Evolutionary conservation across 2,329 filamentous ascomycete species (phyloP), one percentile per base, ranked within the genome.

Genomic region (Exophiala bonariae): DNA sequence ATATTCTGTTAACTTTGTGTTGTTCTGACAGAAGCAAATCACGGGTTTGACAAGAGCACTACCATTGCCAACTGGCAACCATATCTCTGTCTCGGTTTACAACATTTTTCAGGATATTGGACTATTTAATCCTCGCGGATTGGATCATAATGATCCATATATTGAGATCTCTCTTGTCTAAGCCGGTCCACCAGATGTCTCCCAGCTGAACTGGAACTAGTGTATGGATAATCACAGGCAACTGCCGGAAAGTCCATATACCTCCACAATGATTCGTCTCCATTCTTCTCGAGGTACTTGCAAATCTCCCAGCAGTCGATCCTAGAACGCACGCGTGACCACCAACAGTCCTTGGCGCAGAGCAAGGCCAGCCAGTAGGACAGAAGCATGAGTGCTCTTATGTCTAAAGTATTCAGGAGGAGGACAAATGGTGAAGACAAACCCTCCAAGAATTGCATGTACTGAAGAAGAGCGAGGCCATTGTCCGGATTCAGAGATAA

Each of bases 351-450:
- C 20, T 47, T 42, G 11, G 19, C 30, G 30, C 37, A 36, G 14
- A 47, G 44, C 2, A 47, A 31, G 30, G 37, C 30, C 17, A 47
- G 31, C 44, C 44, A 47, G 35, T 47, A 47, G 19, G 44, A 47
- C 19, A 47, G 14, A 9, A 47, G 44, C 44, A 41, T 8, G 28
- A 47, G 44, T 2, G 44, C 44, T 37, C 32, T 23, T 4, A 37
- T 17, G 20, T 47, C 44, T 10, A 47, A 33, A 3, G 38, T 23
- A 30, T 47, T 42, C 18, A 41, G 38, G 16, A 47, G 38, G 22
- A 13, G 5, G 9, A 47, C 13, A 30, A 47, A 47, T 2, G 19
- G 28, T 19, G 37, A 30, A 33, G 44, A 42, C 19, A 47, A 17
- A 6, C 38, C 30, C 18, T 47, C 44, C 19, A 42, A 19, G 30